Evolutionary conservation across 257 asterid genomes (phyloP), one percentile per base, ranked within the genome.

Genomic region (Przewalskia tangutica): DNA sequence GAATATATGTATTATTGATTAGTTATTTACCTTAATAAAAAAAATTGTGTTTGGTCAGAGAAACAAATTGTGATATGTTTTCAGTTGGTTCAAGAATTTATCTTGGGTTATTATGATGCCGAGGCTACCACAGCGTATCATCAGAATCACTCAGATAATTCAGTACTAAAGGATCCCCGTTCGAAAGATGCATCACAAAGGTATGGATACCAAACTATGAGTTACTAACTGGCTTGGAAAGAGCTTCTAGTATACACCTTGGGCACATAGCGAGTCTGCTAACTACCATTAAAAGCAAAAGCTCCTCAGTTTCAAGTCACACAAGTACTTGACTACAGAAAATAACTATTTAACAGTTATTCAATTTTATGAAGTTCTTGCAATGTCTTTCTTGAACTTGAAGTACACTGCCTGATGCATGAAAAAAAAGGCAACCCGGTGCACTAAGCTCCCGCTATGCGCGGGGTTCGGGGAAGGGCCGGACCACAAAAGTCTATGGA

Each of bases 151-250:
- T 88, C 98, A 86, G 98, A 93, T 85, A 82, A 93, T 67, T 91
- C 99, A 77, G 91, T 90, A 55, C 77, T 96, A 82, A 96, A 94
- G 89, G 98, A 96, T 89, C 98, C 97, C 66, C 97, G 98, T 77
- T 93, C 98, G 63, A 96, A 90, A 91, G 99, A 96, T 92, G 98
- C 99, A 78, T 93, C 99, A 79, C 99, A 96, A 86, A 93, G 98
- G 98, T 94, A 88, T 73, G 79, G 48, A 76, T 82, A 81, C 79
- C 60, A 84, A n/a, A 59, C 50, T 67, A 18, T 27, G 46, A 66
- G 54, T 63, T 73, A 73, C 56, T 6, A 73, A 73, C 60, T 46
- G 42, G 18, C 59, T 71, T 71, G 36, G 79, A 46, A 71, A 48
- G 51, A 67, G 32, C 27, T 36, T 67, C 32, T 46, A 18, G n/a